Conservation (phyloP, 306 rosid genomes). For the Carpinus fangiana region DNA sequence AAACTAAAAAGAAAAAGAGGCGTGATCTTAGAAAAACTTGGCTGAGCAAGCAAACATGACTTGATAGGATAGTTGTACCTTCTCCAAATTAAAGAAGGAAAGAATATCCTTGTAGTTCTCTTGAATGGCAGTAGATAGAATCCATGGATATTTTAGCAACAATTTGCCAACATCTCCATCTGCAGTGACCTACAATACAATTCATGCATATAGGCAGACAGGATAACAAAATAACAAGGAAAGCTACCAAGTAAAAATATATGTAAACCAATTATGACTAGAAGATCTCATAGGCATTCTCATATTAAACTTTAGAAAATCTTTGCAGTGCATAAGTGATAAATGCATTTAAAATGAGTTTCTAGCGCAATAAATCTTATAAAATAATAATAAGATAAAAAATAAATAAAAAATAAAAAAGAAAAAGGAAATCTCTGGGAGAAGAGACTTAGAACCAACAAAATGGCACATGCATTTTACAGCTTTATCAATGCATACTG, state of each 20-base stretch:
- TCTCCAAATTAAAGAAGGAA: constrained; percentile 49
- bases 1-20: too few species aligned
- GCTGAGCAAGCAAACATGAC: constrained; percentile 18
- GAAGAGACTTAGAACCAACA: constrained; percentile 7
- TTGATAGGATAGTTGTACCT: constrained; percentile 46
- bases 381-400: neutral
- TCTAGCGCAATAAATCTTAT: neutral
- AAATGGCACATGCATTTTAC: neutral
- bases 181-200: constrained; percentile 51
- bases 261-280: neutral
- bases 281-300: neutral
- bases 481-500: neutral
- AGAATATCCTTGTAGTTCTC: constrained; percentile 55
- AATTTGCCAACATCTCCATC: constrained; percentile 50
- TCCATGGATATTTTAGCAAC: constrained; percentile 79
- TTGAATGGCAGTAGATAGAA: constrained; percentile 66
- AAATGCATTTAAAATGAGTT: neutral
- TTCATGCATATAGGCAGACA: constrained; percentile 18
- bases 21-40: neutral
- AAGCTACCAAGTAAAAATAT: neutral
- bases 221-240: neutral
- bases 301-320: neutral
- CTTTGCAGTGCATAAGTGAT: neutral
- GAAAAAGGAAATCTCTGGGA: neutral
- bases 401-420: neutral